Evolutionary conservation across 306 rosid species (phyloP), one percentile per base, ranked within the genome.

Genomic region (Trichosanthes cucumerina): DNA sequence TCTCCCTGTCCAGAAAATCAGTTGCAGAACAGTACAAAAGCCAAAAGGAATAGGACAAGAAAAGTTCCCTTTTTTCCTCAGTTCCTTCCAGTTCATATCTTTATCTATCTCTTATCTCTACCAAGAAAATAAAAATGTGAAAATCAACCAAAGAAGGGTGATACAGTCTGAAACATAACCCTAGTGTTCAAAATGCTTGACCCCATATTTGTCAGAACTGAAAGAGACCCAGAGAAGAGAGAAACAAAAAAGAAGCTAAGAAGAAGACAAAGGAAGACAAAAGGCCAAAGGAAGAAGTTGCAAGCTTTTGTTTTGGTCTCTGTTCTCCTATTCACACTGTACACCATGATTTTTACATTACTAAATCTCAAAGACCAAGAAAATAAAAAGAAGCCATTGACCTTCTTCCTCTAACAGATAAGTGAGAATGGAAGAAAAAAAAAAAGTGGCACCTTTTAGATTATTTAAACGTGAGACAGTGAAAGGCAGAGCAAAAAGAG

Each of bases 21-120:
- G 83, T 85, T 85, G 74, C 82, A 81, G 81, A 90, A 82, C 79
- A 84, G 50, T 80, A 53, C 77, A 72, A 41, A 78, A 79, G 13
- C 31, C 73, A 65, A 68, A 80, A 74, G 77, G 78, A 84, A 88
- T 65, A 82, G 12, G 92, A 93, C 92, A 89, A 88, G 81, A 63
- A 78, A 85, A 84, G 52, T 50, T 2, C 85, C 79, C 46, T 82
- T 83, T 50, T 77, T 75, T 79, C 36, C 77, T 84, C 82, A 50
- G 73, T 74, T 79, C 77, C 85, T 69, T 76, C 75, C 86, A 81
- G 83, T 86, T 87, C 91, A 83, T 82, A 87, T 80, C 76, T 16
- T 75, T 23, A 44, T 80, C 79, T 49, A 47, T 77, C 49, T 71
- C 78, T 2, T 28, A 28, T 16, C n/a, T 2, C 21, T 63, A 21